Evolutionary conservation across 345 rosid genomes (phyloP).

Genomic region (Sisymbrium altissimum): DNA sequence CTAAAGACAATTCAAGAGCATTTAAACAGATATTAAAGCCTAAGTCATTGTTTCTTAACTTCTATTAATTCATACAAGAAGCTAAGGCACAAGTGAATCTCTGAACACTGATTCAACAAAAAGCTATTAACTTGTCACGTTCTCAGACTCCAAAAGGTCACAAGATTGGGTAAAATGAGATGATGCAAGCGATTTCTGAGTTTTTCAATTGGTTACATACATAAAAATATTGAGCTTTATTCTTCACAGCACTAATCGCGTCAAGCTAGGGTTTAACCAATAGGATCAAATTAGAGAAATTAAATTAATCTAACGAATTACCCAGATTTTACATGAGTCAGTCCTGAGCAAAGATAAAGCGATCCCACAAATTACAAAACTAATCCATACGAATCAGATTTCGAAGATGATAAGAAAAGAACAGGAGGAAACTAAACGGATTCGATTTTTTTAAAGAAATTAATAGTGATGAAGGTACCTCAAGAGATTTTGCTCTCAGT

Average conservation of each 20-base stretch:
- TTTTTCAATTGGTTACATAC: neutral
- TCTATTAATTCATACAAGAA: neutral
- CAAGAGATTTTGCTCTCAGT: neutral
- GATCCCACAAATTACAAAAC: neutral
- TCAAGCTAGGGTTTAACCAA: constrained; percentile 3
- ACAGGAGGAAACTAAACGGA: neutral
- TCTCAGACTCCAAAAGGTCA: neutral
- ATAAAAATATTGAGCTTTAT: neutral
- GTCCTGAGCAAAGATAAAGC: neutral
- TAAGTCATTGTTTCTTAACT: neutral
- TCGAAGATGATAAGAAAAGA: neutral
- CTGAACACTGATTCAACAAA: neutral
- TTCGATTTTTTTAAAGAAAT: neutral
- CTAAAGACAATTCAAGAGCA: neutral
- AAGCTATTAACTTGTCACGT: neutral
- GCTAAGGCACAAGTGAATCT: neutral
- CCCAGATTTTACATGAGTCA: neutral
- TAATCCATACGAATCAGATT: neutral
- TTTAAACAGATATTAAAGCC: neutral
- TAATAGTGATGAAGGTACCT: neutral
- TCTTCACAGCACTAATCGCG: neutral
- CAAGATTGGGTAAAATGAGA: too few relatives aligned
- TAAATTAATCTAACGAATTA: neutral
- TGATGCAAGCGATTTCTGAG: too few relatives aligned
- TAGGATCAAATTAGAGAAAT: too few relatives aligned